Percentiles rank a stretch among this genome's conserved stretches.
Conservation (phyloP, 176 grass and related monocot genomes). For the Avena atlantica region DNA sequence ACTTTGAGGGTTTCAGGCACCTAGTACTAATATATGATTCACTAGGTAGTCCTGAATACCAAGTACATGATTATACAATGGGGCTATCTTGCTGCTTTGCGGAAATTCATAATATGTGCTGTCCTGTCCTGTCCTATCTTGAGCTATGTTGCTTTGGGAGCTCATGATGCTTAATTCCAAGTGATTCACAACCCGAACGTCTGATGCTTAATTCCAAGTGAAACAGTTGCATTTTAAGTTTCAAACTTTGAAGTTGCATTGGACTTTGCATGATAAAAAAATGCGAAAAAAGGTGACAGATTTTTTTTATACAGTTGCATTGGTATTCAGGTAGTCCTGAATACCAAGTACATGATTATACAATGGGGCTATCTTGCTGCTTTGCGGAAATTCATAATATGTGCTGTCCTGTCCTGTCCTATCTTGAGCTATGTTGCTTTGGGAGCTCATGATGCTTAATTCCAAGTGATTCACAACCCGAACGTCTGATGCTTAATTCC, state of each 20-base stretch:
- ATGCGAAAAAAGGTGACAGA: neutral
- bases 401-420: neutral
- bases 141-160: neutral
- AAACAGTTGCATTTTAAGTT: conserved; percentile 3
- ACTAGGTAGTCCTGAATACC: neutral
- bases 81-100: neutral
- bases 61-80: neutral
- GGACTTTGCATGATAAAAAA: neutral
- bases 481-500: neutral
- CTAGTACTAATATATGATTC: neutral
- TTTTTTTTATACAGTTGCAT: no score
- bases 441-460: neutral
- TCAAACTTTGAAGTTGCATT: neutral
- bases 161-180: neutral
- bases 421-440: neutral
- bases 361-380: neutral
- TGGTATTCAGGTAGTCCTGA: neutral
- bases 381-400: neutral
- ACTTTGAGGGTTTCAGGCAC: neutral
- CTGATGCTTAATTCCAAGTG: neutral
- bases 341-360: neutral
- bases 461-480: neutral
- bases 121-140: neutral
- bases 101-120: neutral
- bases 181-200: neutral